Base-by-base conservation (phyloP, 1,139 yeast genomes). In the Candida smagusa region DNA sequence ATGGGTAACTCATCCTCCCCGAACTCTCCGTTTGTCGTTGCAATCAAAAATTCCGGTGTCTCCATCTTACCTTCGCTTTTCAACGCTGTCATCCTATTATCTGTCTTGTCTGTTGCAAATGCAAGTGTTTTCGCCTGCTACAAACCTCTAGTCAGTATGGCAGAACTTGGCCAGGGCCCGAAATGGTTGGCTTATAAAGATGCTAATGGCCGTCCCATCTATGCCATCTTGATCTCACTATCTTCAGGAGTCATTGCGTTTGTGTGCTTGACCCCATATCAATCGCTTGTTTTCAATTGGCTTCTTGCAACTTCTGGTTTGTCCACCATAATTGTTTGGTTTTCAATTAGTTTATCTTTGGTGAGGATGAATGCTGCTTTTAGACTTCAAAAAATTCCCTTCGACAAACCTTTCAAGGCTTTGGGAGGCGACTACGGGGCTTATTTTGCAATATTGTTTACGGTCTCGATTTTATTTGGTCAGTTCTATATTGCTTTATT, bases 401-500 rank as follows among this genome's bases (percentile, higher is more conserved):
- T 32, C 6, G 38, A 38, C 7, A 37, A 41, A 13, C 50, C 49
- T 2, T 47, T 44, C 35, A 39, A 37, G 6, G 45, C 52, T 7
- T 19, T 41, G 3, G 46, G 47, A 2, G 53, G 53, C 7, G 44
- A 45, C 23, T 46, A 38, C 30, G 54, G 54, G 13, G 48, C 50
- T 4, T 41, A 41, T 23, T 36, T 39, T 13, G 35, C 50, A n/a
- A 45, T 47, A 41, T 12, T 48, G 12, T 42, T 63, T n/a, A 56
- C 56, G 36, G 34, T 56, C 1, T 47, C 62, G 31, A 61, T 63
- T 21, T 50, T 64, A 27, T 42, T 59, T 12, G 67, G 68, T 7
- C 73, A 68, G 45, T 65, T 68, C 38, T 68, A 70, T 64, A 58
- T 67, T 22, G 65, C 71, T 2, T 54, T 68, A 29, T 66, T 51